Conservation (phyloP, 225 moss, liverwort and hornwort genomes). For the Lunularia cruciata region DNA sequence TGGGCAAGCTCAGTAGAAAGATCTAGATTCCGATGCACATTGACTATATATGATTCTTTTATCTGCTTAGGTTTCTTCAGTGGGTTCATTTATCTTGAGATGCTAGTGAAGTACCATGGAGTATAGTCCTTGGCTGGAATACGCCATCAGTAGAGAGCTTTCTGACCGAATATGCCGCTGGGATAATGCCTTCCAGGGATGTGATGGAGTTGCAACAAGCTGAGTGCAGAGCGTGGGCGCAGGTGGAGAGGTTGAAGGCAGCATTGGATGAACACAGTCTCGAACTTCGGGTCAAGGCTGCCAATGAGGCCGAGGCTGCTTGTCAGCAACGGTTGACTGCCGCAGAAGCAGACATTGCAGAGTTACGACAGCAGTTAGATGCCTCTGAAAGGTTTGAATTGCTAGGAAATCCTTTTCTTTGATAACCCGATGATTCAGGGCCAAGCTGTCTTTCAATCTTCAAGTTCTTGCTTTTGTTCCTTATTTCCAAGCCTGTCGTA, state of each 20-base stretch:
- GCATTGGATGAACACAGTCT: conserved; percentile 84
- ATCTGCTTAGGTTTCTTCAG: background rate
- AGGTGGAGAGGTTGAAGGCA: conserved; percentile 70
- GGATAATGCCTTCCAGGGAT: conserved; percentile 44
- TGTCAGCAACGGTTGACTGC: conserved; percentile 92
- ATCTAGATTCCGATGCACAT: too few species aligned
- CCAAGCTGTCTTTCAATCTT: too few species aligned
- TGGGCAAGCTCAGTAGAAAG: too few species aligned
- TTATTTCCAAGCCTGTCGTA: background rate
- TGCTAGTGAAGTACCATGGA: background rate
- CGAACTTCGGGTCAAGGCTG: conserved; percentile 92
- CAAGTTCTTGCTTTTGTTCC: background rate
- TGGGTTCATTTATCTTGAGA: too few species aligned
- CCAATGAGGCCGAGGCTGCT: conserved; percentile 92
- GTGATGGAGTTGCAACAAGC: conserved; percentile 69
- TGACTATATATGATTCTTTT: too few species aligned
- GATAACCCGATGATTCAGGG: background rate
- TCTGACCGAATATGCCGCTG: too few species aligned
- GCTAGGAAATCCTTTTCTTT: background rate
- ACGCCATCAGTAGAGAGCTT: too few species aligned
- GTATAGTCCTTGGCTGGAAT: too few species aligned
- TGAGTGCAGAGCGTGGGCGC: conserved; percentile 77
- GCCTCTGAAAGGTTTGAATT: conserved; percentile 64
- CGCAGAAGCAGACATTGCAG: conserved; percentile 89
- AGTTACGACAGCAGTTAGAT: conserved; percentile 70